phyloP scores from a whole-genome alignment of 2,329 filamentous ascomycete species.

The Ceratocystis albifundus region DNA sequence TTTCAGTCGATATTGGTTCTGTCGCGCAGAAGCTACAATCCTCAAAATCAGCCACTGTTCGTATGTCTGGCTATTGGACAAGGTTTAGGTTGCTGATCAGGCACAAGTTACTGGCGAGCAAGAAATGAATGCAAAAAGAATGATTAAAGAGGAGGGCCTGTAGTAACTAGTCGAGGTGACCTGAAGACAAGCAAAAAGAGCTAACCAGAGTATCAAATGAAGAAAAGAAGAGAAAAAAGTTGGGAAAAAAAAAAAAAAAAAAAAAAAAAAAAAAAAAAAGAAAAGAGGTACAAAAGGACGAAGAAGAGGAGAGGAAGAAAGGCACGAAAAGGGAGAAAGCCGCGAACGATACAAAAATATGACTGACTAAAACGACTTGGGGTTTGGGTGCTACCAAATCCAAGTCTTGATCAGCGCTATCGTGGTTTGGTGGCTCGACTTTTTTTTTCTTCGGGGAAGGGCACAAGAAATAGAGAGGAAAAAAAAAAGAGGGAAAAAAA shows the following conservation, averaged over 20 bases:
- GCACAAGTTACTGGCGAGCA: slow-evolving; percentile 1
- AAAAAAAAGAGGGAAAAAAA: neutral
- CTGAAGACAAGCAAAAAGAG: neutral
- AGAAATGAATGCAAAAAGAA: slow-evolving; percentile 8
- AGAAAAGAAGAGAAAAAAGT: neutral
- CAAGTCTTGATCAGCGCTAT: neutral
- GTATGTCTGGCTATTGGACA: neutral
- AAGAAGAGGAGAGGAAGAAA: neutral
- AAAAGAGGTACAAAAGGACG: neutral
- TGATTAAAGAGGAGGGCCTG: neutral
- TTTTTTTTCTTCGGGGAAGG: neutral
- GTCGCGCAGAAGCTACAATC: neutral
- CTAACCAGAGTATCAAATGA: neutral
- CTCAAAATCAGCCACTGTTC: neutral
- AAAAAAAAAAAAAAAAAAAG: neutral
- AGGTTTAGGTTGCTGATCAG: neutral
- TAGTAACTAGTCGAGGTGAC: neutral
- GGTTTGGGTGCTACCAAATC: neutral
- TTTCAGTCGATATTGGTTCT: neutral
- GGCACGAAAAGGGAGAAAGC: neutral
- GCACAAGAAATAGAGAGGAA: neutral
- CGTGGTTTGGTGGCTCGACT: neutral
- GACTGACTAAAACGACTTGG: neutral
- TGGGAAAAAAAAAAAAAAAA: neutral
- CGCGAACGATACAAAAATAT: neutral